Percentiles rank a stretch among this genome's conserved stretches.
phyloP scores from a whole-genome alignment of 495 filamentous ascomycete species.

The Letharia columbiana region DNA sequence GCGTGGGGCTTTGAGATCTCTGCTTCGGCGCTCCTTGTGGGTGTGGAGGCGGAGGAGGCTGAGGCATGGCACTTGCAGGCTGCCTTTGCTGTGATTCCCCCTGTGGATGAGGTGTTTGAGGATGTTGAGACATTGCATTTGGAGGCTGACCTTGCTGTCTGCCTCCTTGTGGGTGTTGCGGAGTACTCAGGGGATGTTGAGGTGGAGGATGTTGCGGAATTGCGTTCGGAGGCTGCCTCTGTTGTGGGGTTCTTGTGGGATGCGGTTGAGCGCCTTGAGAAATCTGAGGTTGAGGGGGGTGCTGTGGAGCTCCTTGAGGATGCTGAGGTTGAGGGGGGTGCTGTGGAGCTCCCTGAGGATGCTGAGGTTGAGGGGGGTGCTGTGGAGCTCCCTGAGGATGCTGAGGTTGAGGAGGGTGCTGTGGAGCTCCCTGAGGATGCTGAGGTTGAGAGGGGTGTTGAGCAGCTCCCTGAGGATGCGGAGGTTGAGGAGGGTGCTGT shows the following conservation, averaged over 20 bases:
- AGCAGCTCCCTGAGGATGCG: not conserved
- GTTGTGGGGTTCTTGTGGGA: too few relatives aligned
- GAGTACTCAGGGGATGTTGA: too few relatives aligned
- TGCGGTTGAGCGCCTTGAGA: too few relatives aligned
- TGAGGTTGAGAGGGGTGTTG: not conserved
- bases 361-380: not conserved
- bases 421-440: not conserved
- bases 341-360: not conserved
- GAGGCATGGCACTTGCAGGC: not conserved
- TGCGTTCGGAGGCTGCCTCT: too few relatives aligned
- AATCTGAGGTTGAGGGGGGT: too few relatives aligned
- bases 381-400: not conserved
- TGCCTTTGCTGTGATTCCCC: not conserved
- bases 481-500: constrained; percentile 1
- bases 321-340: not conserved
- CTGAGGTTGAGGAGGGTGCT: not conserved
- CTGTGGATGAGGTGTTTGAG: not conserved
- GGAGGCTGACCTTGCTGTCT: too few relatives aligned
- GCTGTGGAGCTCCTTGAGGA: too few relatives aligned
- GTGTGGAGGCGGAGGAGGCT: not conserved
- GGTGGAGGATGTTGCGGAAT: too few relatives aligned
- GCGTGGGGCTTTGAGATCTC: not conserved
- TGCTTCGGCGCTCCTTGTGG: not conserved
- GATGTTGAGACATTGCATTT: not conserved
- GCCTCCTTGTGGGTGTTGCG: too few relatives aligned